These are phyloP conservation scores for Coelastrella sp. DNA, from an alignment of 139 green algal genomes.

Conservation along the genomic window DNA sequence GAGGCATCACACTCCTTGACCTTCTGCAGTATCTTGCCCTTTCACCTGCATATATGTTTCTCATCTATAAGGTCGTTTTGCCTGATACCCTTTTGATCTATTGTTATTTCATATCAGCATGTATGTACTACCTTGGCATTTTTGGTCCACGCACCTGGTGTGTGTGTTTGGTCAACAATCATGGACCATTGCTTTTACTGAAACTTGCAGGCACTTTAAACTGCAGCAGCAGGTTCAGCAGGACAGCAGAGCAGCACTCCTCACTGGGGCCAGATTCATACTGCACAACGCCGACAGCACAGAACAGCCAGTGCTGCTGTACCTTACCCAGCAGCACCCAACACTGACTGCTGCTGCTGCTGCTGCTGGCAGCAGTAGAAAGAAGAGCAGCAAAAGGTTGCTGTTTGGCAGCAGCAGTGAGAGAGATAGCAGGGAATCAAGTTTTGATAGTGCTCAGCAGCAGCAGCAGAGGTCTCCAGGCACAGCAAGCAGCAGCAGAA, in stretches of 20 bases:
- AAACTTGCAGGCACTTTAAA: conserved; percentile 2
- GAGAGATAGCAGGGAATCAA: background rate
- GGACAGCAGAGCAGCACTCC: background rate
- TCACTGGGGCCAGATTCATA: conserved; percentile 1
- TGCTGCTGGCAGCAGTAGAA: background rate
- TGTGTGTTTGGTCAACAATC: too few species aligned
- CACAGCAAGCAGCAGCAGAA: background rate
- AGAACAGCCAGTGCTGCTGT: conserved; percentile 14
- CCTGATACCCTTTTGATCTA: background rate
- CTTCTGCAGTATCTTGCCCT: too few species aligned
- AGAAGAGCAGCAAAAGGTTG: background rate
- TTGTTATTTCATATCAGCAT: background rate
- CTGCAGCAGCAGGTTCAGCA: background rate
- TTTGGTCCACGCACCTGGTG: background rate
- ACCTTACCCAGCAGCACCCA: background rate
- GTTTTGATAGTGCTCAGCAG: background rate
- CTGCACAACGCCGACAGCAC: conserved; percentile 7
- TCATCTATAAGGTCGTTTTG: background rate
- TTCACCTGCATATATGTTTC: background rate
- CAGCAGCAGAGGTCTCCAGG: background rate
- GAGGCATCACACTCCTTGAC: too few species aligned
- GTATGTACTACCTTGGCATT: background rate
- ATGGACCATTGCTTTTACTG: background rate
- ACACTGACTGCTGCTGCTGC: background rate
- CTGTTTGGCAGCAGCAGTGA: background rate